Percentiles rank a stretch among this genome's conserved stretches.
Conservation (phyloP, 2,329 filamentous ascomycete species). For the Aplosporella prunicola region DNA sequence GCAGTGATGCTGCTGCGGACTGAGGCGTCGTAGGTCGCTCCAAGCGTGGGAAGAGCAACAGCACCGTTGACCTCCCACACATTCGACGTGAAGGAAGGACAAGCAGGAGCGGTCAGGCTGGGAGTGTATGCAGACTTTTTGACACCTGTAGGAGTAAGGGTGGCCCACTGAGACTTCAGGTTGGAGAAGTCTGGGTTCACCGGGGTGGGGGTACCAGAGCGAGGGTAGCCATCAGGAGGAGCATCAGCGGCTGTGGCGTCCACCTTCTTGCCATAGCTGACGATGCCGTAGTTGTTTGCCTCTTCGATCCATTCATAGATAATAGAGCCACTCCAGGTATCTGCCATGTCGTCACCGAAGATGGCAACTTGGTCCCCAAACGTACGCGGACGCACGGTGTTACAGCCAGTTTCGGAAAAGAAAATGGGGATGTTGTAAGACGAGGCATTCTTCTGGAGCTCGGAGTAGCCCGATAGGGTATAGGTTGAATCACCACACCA, state of each 20-base stretch:
- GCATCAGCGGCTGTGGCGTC: slow-evolving; percentile 34
- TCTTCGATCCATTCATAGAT: slow-evolving; percentile 89
- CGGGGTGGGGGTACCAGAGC: slow-evolving; percentile 64
- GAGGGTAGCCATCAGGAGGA: slow-evolving; percentile 57
- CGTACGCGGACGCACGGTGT: slow-evolving; percentile 44
- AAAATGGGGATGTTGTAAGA: slow-evolving; percentile 76
- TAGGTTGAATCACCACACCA: slow-evolving; percentile 44
- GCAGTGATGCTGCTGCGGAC: slow-evolving; percentile 13
- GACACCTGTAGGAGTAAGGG: slow-evolving; percentile 59
- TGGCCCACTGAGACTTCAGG: slow-evolving; percentile 67
- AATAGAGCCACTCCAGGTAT: slow-evolving; percentile 66
- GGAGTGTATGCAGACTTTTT: slow-evolving; percentile 56
- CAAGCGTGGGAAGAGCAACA: slow-evolving; percentile 59
- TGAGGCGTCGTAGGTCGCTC: slow-evolving; percentile 33
- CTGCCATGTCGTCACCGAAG: slow-evolving; percentile 63
- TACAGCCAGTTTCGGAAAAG: slow-evolving; percentile 85
- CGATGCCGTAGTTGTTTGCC: slow-evolving; percentile 70
- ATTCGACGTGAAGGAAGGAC: slow-evolving; percentile 58
- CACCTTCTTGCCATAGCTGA: slow-evolving; percentile 60
- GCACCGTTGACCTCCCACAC: slow-evolving; percentile 67
- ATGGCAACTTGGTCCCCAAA: slow-evolving; percentile 70
- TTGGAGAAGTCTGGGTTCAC: slow-evolving; percentile 69
- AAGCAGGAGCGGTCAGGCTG: slow-evolving; percentile 52
- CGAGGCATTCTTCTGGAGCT: slow-evolving; percentile 56
- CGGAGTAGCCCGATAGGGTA: slow-evolving; percentile 56